These are phyloP conservation scores for Colletotrichum sidae DNA, from an alignment of 2,329 filamentous ascomycete genomes.

Conservation along the genomic window DNA sequence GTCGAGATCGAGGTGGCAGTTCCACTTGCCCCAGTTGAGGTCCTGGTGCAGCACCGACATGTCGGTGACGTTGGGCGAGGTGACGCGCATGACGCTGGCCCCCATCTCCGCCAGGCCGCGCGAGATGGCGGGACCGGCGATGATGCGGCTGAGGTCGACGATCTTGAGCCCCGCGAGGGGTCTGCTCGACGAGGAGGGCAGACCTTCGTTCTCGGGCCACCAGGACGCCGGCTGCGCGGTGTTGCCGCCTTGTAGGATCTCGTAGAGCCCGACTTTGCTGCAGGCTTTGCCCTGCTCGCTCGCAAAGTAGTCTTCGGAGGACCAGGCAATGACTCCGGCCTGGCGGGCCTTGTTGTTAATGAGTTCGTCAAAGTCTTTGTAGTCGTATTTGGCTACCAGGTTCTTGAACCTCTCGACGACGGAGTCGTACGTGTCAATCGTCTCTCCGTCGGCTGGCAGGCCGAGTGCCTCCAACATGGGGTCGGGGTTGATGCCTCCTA, in stretches of 20 bases:
- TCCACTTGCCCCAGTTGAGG: conserved; percentile 64
- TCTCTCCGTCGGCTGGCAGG: conserved; percentile 34
- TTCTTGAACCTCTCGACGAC: conserved; percentile 37
- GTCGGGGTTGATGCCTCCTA: conserved; percentile 38
- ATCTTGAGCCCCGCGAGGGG: conserved; percentile 61
- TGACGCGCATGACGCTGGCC: conserved; percentile 59
- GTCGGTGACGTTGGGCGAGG: conserved; percentile 52
- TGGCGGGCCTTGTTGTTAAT: conserved; percentile 41
- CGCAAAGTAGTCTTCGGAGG: conserved; percentile 42
- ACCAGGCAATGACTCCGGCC: conserved; percentile 43
- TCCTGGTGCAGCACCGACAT: conserved; percentile 55
- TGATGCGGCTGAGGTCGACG: conserved; percentile 59
- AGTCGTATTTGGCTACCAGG: conserved; percentile 38
- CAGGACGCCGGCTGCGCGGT: conserved; percentile 48
- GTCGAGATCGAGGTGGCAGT: conserved; percentile 55
- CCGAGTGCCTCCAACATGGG: conserved; percentile 37
- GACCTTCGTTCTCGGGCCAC: conserved; percentile 51
- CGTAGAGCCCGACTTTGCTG: conserved; percentile 40
- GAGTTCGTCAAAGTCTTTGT: conserved; percentile 40
- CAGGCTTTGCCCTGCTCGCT: conserved; percentile 44
- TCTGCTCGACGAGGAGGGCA: conserved; percentile 46
- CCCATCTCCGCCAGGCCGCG: conserved; percentile 57
- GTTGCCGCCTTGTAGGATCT: conserved; percentile 39
- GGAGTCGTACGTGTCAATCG: conserved; percentile 41
- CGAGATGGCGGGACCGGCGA: conserved; percentile 58